Evolutionary conservation across 306 rosid genomes (phyloP), one percentile per base, ranked within the genome.

Genomic region (Heteromeles arbutifolia): DNA sequence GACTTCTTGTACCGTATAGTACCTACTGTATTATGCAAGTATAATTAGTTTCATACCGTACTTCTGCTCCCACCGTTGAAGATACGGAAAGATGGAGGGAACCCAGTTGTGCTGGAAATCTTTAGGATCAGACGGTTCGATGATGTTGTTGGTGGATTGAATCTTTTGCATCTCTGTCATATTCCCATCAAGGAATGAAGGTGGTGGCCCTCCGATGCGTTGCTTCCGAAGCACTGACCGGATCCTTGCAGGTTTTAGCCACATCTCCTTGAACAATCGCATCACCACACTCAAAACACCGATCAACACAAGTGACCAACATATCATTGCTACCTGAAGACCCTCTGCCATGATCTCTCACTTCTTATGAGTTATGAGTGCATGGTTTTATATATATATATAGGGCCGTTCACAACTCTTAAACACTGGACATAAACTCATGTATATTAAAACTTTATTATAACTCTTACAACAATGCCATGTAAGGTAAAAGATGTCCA

Each of bases 121-220:
- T 21, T 70, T 37, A 29, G 13, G 48, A 70, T 12, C 72, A 22
- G 32, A 41, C 0, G 56, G 21, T 63, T 61, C 13, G 29, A 4
- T 57, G 22, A 18, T 9, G 24, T 32, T 32, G 15, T 2, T 21
- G 74, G 64, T 21, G 29, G 64, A 70, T 12, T 52, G 74, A 53
- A 70, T 70, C 64, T 70, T 70, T 44, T 29, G 44, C 64, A 52
- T 52, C 74, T 70, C 74, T 7, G 64, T 19, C 15, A 53, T 15
- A 6, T 52, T 70, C 28, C 74, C 74, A 3, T 0, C 5, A 53
- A 39, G 25, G 74, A 70, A 70, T 10, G 48, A 29, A 39, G 64
- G 64, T 21, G 48, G 64, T 31, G 64, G 74, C 19, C 74, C 74
- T 53, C 64, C n/a, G 25, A 70, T 70, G 19, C 64, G 64, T 70